A percentile compares a stretch with the other conserved stretches of the same genome.
Evolutionary conservation across 257 asterid genomes (phyloP).

Genomic region (Nicotiana paniculata): DNA sequence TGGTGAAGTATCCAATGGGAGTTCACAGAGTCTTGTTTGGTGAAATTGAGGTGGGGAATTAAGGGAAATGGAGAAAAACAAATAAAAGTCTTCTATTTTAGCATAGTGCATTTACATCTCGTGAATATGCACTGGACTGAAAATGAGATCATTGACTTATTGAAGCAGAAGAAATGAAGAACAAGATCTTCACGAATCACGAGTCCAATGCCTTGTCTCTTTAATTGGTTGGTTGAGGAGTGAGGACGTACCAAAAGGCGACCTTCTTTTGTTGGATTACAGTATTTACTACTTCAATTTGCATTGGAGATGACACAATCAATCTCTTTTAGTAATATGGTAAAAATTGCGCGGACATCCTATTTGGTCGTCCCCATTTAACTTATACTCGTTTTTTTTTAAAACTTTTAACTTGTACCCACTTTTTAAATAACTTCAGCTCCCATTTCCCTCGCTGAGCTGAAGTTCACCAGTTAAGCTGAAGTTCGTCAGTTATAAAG

Average conservation of each 20-base stretch:
- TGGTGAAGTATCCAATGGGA: neutral
- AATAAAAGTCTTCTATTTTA: neutral
- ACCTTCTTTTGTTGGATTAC: neutral
- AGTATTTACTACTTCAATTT: too few species aligned
- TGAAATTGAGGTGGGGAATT: conserved; percentile 24
- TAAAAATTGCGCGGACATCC: too few species aligned
- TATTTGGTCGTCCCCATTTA: too few species aligned
- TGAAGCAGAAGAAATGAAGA: neutral
- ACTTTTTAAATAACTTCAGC: too few species aligned
- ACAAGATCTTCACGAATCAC: conserved; percentile 34
- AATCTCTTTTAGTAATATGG: too few species aligned
- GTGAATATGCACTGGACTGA: conserved; percentile 12
- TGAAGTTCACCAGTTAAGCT: too few species aligned
- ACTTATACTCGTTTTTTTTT: too few species aligned
- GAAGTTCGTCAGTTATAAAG: too few species aligned
- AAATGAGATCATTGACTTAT: neutral
- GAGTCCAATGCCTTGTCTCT: conserved; percentile 10
- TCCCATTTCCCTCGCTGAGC: too few species aligned
- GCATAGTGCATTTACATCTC: conserved; percentile 4
- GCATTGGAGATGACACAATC: too few species aligned
- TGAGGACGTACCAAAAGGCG: neutral
- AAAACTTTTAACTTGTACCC: too few species aligned
- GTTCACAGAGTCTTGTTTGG: conserved; percentile 39
- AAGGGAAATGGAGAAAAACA: neutral
- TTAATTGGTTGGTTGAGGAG: conserved; percentile 24